Conservation (phyloP, 352 stramenopile species). For the Phytophthora macrochlamydospora region DNA sequence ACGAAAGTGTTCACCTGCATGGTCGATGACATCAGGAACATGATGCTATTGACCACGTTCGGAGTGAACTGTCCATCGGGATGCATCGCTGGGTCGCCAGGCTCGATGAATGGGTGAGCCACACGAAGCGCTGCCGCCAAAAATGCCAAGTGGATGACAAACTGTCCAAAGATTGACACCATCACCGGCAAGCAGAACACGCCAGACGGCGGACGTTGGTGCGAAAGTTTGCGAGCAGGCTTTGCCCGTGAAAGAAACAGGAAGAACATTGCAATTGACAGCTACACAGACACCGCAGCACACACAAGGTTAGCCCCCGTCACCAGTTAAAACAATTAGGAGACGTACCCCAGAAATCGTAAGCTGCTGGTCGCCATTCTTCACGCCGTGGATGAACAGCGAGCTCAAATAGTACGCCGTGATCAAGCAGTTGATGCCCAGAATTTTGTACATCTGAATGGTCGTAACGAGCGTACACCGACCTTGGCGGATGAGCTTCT, state of each 20-base stretch:
- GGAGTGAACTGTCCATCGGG: conserved; percentile 95
- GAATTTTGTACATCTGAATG: conserved; percentile 99
- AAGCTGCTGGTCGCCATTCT: conserved; percentile 98
- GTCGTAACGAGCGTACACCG: conserved; percentile 98
- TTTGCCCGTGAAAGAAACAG: conserved; percentile 78
- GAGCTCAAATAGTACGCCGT: conserved; percentile 97
- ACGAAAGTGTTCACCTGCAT: conserved; percentile 97
- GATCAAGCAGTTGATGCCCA: conserved; percentile 98
- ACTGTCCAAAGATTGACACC: conserved; percentile 95
- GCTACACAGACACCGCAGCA: conserved; percentile 55
- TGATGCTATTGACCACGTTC: conserved; percentile 98
- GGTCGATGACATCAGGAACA: conserved; percentile 96
- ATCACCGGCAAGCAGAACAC: conserved; percentile 95
- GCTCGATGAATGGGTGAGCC: conserved; percentile 87
- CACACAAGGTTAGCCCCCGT: conserved; percentile 7
- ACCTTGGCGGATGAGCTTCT: conserved; percentile 97
- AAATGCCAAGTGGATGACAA: conserved; percentile 94
- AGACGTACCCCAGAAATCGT: conserved; percentile 47
- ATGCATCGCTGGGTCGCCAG: conserved; percentile 78
- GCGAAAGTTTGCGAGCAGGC: conserved; percentile 94
- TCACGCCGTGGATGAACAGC: conserved; percentile 98
- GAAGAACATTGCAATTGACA: conserved; percentile 80
- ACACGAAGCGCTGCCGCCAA: conserved; percentile 92
- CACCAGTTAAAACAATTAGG: conserved; percentile 66
- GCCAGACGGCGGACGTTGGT: conserved; percentile 91